Conservation (phyloP, 73 alveolate genomes). For the Tetrahymena thermophila region DNA sequence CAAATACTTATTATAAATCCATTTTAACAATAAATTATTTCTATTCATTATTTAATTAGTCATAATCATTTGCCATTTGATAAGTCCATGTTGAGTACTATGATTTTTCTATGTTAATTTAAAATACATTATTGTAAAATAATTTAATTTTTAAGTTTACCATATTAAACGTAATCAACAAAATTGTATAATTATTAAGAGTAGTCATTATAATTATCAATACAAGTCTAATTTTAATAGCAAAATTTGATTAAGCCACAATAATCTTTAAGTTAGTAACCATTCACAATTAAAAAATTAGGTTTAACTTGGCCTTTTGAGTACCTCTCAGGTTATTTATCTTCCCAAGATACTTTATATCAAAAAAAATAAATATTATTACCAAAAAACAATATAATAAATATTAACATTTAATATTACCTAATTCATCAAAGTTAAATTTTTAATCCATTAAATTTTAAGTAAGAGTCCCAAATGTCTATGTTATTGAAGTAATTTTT, state of each 20-base stretch:
- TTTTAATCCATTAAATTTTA: neutral
- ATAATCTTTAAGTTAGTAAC: neutral
- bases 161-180: neutral
- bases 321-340: neutral
- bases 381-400: neutral
- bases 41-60: neutral
- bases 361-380: neutral
- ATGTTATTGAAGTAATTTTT: neutral
- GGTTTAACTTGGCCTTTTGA: neutral
- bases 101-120: too few species aligned
- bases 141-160: neutral
- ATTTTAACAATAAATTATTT: neutral
- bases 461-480: neutral
- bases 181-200: neutral
- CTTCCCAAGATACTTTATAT: neutral
- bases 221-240: neutral
- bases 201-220: neutral
- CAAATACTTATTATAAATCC: neutral
- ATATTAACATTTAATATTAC: neutral
- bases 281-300: neutral
- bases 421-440: neutral
- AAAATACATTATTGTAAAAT: too few species aligned
- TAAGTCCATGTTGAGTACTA: too few species aligned
- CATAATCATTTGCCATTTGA: neutral
- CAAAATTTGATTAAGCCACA: neutral